Evolutionary conservation across 139 green algal genomes (phyloP), one percentile per base, ranked within the genome.

Genomic region (Chlorella sorokiniana): DNA sequence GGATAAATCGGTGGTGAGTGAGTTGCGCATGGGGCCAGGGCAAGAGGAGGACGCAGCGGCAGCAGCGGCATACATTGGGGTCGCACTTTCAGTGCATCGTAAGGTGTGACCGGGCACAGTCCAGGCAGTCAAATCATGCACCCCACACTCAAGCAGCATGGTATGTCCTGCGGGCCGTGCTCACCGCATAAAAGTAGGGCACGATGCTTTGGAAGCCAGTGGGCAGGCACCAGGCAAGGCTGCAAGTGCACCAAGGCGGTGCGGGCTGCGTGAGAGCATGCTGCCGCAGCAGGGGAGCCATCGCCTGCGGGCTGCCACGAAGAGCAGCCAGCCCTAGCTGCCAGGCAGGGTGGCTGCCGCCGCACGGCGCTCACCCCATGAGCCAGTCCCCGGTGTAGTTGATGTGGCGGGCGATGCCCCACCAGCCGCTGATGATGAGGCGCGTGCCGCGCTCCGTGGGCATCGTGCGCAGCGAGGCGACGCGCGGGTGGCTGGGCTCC

Each of bases 301-400:
- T n/a, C n/a, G n/a, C n/a, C n/a, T n/a, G n/a, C n/a, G n/a, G 25
- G 52, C 10, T n/a, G 52, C 20, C 52, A 61, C 52, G 20, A 68
- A 14, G 29, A 40, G 61, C 61, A 68, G 61, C 61, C 27, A 33
- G 27, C 29, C 25, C 20, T 10, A 68, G 61, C 29, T 25, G 4
- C 3, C 10, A 33, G 10, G 52, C 16, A n/a, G 52, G 16, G 3
- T 54, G 45, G 10, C 45, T 54, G 10, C 29, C 62, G 7, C 69
- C 27, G 18, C 44, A n/a, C 27, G 25, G 44, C 29, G 63, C 87
- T 68, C 83, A 91, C 87, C 83, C 95, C 90, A 98, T 95, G 37
- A 98, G 79, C 92, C 96, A 96, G 85, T 99, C 96, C 4, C 95
- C 96, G 23, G 93, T 87, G 88, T 99, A 99, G 88, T 99, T 99